Conservation (phyloP, 768 basidiomycete species). For the Pleurotus giganteus region DNA sequence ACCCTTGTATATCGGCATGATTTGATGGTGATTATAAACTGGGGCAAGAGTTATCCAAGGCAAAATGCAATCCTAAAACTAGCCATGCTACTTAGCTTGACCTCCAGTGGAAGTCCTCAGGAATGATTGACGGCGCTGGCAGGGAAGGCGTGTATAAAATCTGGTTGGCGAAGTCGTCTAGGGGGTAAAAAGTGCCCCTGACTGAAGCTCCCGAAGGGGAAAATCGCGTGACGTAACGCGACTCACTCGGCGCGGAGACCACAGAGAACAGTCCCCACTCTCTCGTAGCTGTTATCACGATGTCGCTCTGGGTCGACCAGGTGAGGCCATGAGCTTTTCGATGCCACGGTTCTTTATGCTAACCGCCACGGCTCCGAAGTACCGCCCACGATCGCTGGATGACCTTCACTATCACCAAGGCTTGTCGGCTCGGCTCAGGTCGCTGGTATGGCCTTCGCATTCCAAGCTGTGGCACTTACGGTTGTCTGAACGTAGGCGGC, state of each 20-base stretch:
- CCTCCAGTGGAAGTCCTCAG: too few species aligned
- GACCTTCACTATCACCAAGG: constrained; percentile 85
- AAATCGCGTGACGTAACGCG: constrained; percentile 4
- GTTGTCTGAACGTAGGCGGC: constrained; percentile 51
- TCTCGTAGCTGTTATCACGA: constrained; percentile 19
- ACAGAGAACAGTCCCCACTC: neutral
- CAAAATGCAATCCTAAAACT: too few species aligned
- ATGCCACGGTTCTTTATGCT: too few species aligned
- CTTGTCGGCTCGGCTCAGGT: constrained; percentile 76
- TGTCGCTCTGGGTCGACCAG: constrained; percentile 74
- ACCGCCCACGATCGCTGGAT: constrained; percentile 81
- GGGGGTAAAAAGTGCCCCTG: too few species aligned
- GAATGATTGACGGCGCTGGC: too few species aligned
- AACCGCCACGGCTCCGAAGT: constrained; percentile 41
- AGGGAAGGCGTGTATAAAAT: too few species aligned
- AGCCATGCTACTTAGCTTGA: too few species aligned
- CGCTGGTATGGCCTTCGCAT: constrained; percentile 60
- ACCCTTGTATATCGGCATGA: too few species aligned
- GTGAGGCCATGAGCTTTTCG: constrained; percentile 25
- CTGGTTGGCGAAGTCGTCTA: too few species aligned
- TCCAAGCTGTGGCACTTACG: neutral
- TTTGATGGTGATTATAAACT: too few species aligned
- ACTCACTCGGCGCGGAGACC: neutral
- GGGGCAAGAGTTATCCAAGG: too few species aligned
- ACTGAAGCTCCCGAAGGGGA: neutral